These are phyloP conservation scores for Schoenoplectus tabernaemontani DNA, from an alignment of 202 grass and related monocot genomes.

Conservation along the genomic window DNA sequence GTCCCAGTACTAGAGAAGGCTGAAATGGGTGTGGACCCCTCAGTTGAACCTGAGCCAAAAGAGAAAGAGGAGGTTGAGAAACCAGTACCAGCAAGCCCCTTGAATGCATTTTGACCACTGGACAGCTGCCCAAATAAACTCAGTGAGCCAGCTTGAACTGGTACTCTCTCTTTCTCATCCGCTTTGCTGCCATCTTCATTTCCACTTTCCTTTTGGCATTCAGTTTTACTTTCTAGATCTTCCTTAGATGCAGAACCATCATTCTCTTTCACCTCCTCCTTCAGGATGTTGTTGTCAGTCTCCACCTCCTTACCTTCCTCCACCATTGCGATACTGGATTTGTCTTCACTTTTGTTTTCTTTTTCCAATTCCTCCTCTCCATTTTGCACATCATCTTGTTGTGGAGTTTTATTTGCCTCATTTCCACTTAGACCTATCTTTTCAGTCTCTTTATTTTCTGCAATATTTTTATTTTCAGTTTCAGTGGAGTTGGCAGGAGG, in stretches of 20 bases:
- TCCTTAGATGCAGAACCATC: constrained; percentile 25
- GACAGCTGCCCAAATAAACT: constrained; percentile 51
- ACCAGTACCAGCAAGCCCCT: constrained; percentile 73
- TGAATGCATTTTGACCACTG: constrained; percentile 96
- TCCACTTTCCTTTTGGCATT: constrained; percentile 29
- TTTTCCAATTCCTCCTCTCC: neutral
- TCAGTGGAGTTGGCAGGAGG: constrained; percentile 29
- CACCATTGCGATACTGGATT: neutral
- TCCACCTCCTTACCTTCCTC: constrained; percentile 20
- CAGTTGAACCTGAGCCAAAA: constrained; percentile 48
- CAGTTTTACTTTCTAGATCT: constrained; percentile 45
- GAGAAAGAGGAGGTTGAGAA: constrained; percentile 72
- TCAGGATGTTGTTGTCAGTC: constrained; percentile 17
- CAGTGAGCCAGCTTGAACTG: constrained; percentile 19
- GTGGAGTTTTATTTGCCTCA: constrained; percentile 16
- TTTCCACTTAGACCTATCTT: constrained; percentile 13
- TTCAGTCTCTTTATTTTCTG: constrained; percentile 38
- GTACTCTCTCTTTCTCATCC: constrained; percentile 17
- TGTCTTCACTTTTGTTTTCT: constrained; percentile 16
- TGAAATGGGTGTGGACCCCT: neutral
- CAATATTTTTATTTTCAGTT: constrained; percentile 21
- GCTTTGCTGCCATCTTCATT: constrained; percentile 11
- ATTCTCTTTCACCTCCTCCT: constrained; percentile 6
- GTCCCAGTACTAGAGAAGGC: constrained; percentile 10
- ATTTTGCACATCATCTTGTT: neutral